Conservation (phyloP, 176 grass and related monocot genomes). For the Ensete glaucum region DNA sequence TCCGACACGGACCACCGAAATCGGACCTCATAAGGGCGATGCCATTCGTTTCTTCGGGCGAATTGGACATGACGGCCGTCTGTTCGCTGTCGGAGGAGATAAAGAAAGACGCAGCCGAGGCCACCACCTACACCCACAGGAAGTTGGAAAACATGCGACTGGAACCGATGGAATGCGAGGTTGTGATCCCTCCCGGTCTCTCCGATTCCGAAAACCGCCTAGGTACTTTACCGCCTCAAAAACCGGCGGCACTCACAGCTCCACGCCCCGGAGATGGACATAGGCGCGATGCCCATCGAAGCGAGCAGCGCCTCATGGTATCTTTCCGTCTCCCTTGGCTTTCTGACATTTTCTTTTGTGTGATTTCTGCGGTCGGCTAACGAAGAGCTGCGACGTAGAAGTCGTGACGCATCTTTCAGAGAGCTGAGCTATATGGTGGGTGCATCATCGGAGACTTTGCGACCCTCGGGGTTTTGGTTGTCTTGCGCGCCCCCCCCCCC, state of each 20-base stretch:
- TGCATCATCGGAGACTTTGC: too few relatives aligned
- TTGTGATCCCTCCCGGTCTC: not conserved
- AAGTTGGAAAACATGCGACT: not conserved
- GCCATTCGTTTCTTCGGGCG: too few relatives aligned
- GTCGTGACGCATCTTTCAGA: not conserved
- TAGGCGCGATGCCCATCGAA: too few relatives aligned
- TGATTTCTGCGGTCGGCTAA: not conserved
- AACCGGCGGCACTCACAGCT: slow-evolving; percentile 17
- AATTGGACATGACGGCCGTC: not conserved
- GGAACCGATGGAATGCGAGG: too few relatives aligned
- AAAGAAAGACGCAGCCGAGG: not conserved
- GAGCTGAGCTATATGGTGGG: not conserved
- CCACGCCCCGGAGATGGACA: not conserved
- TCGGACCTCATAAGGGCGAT: too few relatives aligned
- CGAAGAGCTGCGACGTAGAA: not conserved
- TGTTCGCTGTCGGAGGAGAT: not conserved
- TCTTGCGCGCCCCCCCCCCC: too few relatives aligned
- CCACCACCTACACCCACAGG: not conserved
- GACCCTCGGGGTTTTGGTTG: too few relatives aligned
- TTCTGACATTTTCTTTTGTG: too few relatives aligned
- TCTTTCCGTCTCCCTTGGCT: too few relatives aligned
- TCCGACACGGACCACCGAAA: too few relatives aligned
- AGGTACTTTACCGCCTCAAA: not conserved
- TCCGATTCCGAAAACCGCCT: not conserved
- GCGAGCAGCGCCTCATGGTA: too few relatives aligned